Evolutionary conservation across 345 rosid genomes (phyloP).

Genomic region (Aegle marmelos): DNA sequence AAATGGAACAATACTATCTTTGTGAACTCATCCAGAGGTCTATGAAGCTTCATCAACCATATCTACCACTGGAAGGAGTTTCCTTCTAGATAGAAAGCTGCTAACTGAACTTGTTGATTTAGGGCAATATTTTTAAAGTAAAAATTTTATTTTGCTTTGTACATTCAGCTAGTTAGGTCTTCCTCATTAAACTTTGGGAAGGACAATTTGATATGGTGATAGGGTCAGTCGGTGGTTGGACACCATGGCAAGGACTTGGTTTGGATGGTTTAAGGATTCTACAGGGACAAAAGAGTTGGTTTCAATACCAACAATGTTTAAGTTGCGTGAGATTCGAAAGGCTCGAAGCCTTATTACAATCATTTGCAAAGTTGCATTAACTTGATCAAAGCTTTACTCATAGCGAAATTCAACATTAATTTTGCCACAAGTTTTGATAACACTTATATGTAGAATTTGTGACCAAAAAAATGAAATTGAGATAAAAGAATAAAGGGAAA

Average conservation of each 20-base stretch:
- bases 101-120: not conserved
- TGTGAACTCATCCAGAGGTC: not conserved
- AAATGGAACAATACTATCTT: not conserved
- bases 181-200: not conserved
- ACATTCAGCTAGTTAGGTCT: not conserved
- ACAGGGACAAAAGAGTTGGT: not conserved
- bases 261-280: not conserved
- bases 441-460: too few relatives aligned
- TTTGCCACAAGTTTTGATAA: too few relatives aligned
- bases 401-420: too few relatives aligned
- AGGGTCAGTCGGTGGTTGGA: not conserved
- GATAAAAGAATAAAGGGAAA: too few relatives aligned
- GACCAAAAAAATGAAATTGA: too few relatives aligned
- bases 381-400: too few relatives aligned
- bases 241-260: not conserved
- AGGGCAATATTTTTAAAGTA: not conserved
- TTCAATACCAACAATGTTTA: not conserved
- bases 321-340: too few relatives aligned
- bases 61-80: not conserved
- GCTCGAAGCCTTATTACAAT: not conserved
- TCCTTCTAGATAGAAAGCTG: not conserved
- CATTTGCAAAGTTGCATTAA: too few relatives aligned
- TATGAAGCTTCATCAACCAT: not conserved
- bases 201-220: not conserved
- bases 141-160: not conserved